Evolutionary conservation across 1,284 basidiomycete species (phyloP), one percentile per base, ranked within the genome.

Genomic region (Leccinum angustisporum): DNA sequence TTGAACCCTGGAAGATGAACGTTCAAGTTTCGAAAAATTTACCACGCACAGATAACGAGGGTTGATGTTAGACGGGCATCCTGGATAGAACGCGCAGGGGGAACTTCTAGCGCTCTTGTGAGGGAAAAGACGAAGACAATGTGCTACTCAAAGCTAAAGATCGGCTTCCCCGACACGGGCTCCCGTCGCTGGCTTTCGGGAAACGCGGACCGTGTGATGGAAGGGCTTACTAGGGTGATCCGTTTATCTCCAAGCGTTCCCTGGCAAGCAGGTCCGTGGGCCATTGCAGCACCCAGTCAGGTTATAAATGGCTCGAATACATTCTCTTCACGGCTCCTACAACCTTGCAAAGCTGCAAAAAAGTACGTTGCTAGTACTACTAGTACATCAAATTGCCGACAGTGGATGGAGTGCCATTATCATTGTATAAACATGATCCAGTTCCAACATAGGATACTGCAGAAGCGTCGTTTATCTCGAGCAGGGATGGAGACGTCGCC

Each of bases 381-480:
- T 61, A 64, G 21, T 52, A 58, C 64, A 76, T 65, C 61, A 75
- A 40, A 14, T 65, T 4, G 3, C 71, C 72, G 5, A 76, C 58
- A 10, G 66, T 51, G 1, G 74, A 72, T 25, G 61, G 55, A 3
- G 56, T 13, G 1, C 72, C 71, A 5, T 72, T n/a, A 46, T 74
- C 16, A 33, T 62, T 69, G 58, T 70, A 73, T 38, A 76, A 54
- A 62, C 74, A 77, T 6, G 63, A 76, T 50, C 64, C 69, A 25
- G 65, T 76, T 50, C 65, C 76, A 9, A 61, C 56, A 34, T 1
- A 34, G 36, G 63, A 8, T 25, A 7, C 65, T 21, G 52, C 74
- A 2, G 6, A 1, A 5, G 54, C 13, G 50, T 68, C 63, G 18
- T 76, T 48, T 13, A 13, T 34, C 40, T 56, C 11, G 38, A 73